A percentile compares a stretch with the other conserved stretches of the same genome.
Conservation (phyloP, 805 yeast genomes). For the Starmerella potacharoeniae region DNA sequence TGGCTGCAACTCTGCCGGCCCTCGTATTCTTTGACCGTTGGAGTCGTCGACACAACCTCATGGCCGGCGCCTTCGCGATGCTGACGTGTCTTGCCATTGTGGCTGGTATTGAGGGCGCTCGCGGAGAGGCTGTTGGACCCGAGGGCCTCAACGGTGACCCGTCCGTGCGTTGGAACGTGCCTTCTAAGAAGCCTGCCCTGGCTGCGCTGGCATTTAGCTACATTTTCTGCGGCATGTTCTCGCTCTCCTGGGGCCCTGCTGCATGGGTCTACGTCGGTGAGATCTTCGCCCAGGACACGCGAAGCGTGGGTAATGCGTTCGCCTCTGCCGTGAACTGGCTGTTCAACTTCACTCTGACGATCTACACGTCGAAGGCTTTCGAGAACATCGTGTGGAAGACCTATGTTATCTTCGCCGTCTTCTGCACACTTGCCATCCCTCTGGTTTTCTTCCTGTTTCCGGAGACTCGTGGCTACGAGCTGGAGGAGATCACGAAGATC, state of each 20-base stretch:
- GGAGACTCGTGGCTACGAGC: constrained; percentile 56
- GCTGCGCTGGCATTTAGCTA: constrained; percentile 44
- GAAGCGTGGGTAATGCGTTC: constrained; percentile 63
- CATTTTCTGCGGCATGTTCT: constrained; percentile 61
- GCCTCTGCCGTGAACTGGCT: constrained; percentile 73
- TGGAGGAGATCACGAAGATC: constrained; percentile 57
- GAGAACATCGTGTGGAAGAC: constrained; percentile 59
- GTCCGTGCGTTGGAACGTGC: constrained; percentile 45
- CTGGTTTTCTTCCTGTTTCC: constrained; percentile 47
- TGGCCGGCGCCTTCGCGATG: constrained; percentile 72
- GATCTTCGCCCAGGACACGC: constrained; percentile 57
- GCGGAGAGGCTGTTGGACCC: constrained; percentile 18
- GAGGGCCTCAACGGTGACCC: constrained; percentile 20
- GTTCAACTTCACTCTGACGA: constrained; percentile 63
- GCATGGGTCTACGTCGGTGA: constrained; percentile 60
- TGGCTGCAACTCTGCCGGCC: constrained; percentile 72
- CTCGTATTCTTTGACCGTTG: constrained; percentile 62
- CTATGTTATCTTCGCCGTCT: constrained; percentile 66
- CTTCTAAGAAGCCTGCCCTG: constrained; percentile 35
- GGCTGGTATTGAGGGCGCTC: constrained; percentile 21
- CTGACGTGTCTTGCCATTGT: constrained; percentile 22
- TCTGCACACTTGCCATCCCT: constrained; percentile 44
- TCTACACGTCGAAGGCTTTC: constrained; percentile 59
- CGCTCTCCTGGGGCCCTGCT: constrained; percentile 79
- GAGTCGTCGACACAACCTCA: constrained; percentile 62